Conservation (phyloP, 1,284 basidiomycete genomes). For the Grifola frondosa region DNA sequence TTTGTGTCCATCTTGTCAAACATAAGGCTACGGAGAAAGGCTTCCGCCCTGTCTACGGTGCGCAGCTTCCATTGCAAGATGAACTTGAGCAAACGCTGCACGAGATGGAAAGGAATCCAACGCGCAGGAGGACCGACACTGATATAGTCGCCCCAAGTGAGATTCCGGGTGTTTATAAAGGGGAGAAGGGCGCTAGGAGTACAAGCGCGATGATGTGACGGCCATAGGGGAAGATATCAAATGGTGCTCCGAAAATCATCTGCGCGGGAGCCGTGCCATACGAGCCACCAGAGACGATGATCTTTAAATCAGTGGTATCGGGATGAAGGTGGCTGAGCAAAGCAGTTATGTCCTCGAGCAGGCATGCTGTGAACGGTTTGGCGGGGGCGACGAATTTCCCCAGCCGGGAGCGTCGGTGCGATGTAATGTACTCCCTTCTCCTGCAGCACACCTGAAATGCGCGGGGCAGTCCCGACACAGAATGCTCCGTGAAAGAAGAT, state of each 20-base stretch:
- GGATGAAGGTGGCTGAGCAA: conserved; percentile 51
- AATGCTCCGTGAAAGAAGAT: conserved; percentile 56
- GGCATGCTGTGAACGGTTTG: conserved; percentile 40
- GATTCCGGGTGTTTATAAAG: conserved; percentile 45
- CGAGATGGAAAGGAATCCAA: conserved; percentile 40
- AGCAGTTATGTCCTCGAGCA: conserved; percentile 45
- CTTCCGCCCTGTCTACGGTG: conserved; percentile 41
- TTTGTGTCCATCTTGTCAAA: conserved; percentile 44
- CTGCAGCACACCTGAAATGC: conserved; percentile 30
- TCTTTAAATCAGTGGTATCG: conserved; percentile 32
- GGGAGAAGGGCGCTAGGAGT: conserved; percentile 46
- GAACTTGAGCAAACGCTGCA: conserved; percentile 34
- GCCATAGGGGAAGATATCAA: conserved; percentile 50
- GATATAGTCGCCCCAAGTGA: conserved; percentile 48
- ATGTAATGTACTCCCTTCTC: conserved; percentile 45
- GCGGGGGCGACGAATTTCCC: conserved; percentile 48
- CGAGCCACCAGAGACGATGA: conserved; percentile 53
- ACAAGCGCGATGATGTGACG: conserved; percentile 45
- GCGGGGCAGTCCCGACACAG: conserved; percentile 40
- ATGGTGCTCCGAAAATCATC: conserved; percentile 53
- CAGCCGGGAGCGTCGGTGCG: conserved; percentile 54
- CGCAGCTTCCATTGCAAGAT: conserved; percentile 37
- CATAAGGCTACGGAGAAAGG: conserved; percentile 40
- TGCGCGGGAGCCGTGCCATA: conserved; percentile 56
- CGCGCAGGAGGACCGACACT: conserved; percentile 44